Base-by-base conservation (phyloP, 164 flowering plant species). In the Aristolochia contorta region DNA sequence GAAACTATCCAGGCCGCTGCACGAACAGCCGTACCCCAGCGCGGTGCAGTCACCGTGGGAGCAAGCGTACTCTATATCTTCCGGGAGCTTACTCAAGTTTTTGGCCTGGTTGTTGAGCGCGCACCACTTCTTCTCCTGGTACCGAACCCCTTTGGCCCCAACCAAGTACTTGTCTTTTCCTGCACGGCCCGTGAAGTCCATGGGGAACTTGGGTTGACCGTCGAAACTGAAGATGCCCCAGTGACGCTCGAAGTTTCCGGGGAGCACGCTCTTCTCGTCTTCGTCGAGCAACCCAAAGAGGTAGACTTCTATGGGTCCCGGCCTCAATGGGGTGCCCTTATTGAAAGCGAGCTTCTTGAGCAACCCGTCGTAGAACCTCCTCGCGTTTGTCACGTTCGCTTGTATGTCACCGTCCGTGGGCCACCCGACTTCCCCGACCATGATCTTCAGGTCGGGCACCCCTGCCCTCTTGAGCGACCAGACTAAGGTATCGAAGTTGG, bases 391-490 rank as follows among this genome's bases (percentile, higher is more conserved):
- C 1, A 24, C 19, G 21, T 76, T 84, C 16, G 82, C 96, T 49
- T 78, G 61, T 67, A 64, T 79, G 65, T 80, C 75, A 0, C 97
- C 97, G 53, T 85, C 91, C 0, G 97, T 92, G 0, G 97, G 99
- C 99, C 99, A 93, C 30, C 99, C 99, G 12, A 84, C 80, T 66
- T 93, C 99, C 6, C 99, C 99, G 0, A 93, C 84, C 1, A 82
- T 20, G 54, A 93, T 80, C 60, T 84, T 59, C 72, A 90, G 47
- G 62, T 82, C 75, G 3, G 80, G 78, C 7, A 58, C 62, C 3
- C 91, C 90, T 0, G 70, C 79, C 47, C 80, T 87, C 67, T 74
- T 83, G 52, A 92, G 63, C 0, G 98, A 61, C 57, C 84, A 80
- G 12, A 81, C 85, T 41, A 92, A 77, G 0, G 98, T 92, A 60